Conservation (phyloP, 306 rosid genomes). For the Vigna hirtella region DNA sequence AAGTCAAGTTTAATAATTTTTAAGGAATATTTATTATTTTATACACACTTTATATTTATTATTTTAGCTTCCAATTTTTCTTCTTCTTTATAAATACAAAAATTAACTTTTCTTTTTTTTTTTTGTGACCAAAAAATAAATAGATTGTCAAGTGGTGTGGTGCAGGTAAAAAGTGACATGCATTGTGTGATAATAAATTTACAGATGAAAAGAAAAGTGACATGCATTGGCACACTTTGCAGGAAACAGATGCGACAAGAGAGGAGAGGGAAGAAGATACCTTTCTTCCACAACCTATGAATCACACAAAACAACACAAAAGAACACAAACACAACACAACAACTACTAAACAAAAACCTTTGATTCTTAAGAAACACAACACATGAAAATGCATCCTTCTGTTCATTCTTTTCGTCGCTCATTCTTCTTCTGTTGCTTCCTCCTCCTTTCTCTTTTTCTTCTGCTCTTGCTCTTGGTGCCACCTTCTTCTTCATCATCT, state of each 20-base stretch:
- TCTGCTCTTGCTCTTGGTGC: constrained; percentile 43
- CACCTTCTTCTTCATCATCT: constrained; percentile 38
- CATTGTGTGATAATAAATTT: no score
- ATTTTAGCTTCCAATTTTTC: no score
- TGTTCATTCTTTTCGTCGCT: constrained; percentile 59
- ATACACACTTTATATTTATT: no score
- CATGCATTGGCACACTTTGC: not conserved
- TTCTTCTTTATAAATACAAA: no score
- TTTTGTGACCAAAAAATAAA: no score
- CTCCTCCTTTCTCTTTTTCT: constrained; percentile 50
- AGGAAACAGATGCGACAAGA: not conserved
- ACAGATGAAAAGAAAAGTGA: not conserved
- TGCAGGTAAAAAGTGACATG: no score
- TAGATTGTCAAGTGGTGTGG: no score
- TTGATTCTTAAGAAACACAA: constrained; percentile 7
- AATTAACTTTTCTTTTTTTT: no score
- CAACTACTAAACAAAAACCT: not conserved
- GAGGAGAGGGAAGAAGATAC: constrained; percentile 26
- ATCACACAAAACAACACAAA: not conserved
- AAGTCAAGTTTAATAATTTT: no score
- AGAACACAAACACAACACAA: no score
- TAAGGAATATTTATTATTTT: no score
- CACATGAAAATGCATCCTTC: constrained; percentile 47
- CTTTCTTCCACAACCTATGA: constrained; percentile 37
- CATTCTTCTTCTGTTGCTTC: constrained; percentile 65